phyloP scores from a whole-genome alignment of 2,329 filamentous ascomycete genomes.

The Phyllosticta citrichinensis region DNA sequence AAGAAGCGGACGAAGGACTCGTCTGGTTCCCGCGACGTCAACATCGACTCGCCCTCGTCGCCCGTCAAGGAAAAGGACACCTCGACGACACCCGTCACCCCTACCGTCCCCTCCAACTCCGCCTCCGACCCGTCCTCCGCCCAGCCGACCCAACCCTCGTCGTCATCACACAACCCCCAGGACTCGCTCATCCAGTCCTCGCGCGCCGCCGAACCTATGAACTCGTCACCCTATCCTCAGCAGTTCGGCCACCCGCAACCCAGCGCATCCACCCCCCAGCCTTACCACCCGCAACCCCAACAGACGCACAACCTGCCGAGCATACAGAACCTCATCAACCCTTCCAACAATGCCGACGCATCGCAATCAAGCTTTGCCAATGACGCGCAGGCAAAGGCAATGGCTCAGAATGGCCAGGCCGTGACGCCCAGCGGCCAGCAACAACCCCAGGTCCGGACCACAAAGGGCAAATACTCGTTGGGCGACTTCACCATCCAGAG shows the following conservation, averaged over 20 bases:
- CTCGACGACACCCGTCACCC: slow-evolving; percentile 22
- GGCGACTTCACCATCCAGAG: slow-evolving; percentile 81
- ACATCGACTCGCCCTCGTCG: slow-evolving; percentile 52
- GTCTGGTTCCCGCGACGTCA: slow-evolving; percentile 44
- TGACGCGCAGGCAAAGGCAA: slow-evolving; percentile 12
- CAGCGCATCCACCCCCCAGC: slow-evolving; percentile 11
- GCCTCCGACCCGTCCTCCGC: slow-evolving; percentile 51
- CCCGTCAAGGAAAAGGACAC: slow-evolving; percentile 50
- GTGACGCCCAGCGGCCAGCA: slow-evolving; percentile 26
- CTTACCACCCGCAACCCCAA: slow-evolving; percentile 7
- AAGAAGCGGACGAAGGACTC: slow-evolving; percentile 97
- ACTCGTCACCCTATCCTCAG: slow-evolving; percentile 25
- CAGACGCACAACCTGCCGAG: slow-evolving; percentile 60
- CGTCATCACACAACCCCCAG: slow-evolving; percentile 12
- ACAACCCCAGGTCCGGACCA: slow-evolving; percentile 48
- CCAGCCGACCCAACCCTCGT: slow-evolving; percentile 16
- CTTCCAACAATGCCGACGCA: slow-evolving; percentile 29
- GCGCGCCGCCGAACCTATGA: slow-evolving; percentile 28
- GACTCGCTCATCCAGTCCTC: slow-evolving; percentile 9
- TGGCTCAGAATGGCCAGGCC: slow-evolving; percentile 26
- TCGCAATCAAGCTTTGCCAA: slow-evolving; percentile 17
- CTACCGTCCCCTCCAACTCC: slow-evolving; percentile 46
- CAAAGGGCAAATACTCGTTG: slow-evolving; percentile 95
- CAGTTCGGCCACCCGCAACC: slow-evolving; percentile 23
- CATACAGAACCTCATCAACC: slow-evolving; percentile 77